Base-by-base conservation (phyloP, 2,329 filamentous ascomycete genomes). In the Rutstroemia sp. region DNA sequence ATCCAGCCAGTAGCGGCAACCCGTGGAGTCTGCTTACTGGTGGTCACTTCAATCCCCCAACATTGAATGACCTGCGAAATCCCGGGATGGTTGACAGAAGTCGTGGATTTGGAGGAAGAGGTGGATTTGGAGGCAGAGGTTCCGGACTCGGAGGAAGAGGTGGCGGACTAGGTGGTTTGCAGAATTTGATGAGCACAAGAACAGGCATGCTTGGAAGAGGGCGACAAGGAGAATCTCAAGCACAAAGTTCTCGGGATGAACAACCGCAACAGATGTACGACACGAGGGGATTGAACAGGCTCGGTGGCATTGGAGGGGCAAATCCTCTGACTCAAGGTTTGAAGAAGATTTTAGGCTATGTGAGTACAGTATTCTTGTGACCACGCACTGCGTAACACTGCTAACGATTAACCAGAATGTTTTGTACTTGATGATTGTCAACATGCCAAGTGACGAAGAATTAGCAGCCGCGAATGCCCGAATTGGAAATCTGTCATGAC, bases 1-100 rank as follows among this genome's bases (percentile, higher is more conserved):
- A 80, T 59, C 71, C 76, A 0, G 75, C 74, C 30, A 77, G 74
- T 61, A 76, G 71, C 27, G 78, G 78, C 3, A 73, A 72, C 5
- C 64, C 78, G 6, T 61, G 78, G 6, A 69, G 72, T 0, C 63
- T 80, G 3, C 58, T 79, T 3, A 77, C 73, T 0, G 78, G 77
- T 1, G 77, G 78, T 0, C 63, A 67, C 5, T 48, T 76, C n/a
- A 71, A 65, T 59, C 67, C 38, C 17, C 41, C 42, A 17, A 39
- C 30, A 5, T 34, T 34, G 30, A 34, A 34, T 34, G 23, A 27
- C 19, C 41, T 27, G 34, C 19, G 38, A n/a, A 12, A 19, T 5
- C 21, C 9, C 14, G 16, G 39, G 2, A 5, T 10, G 39, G 39
- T 16, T 42, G 16, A 19, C 9, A 14, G 19, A 17, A 9, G 16